Base-by-base conservation (phyloP, 805 yeast genomes). In the Sugiyamaella marilandica region DNA sequence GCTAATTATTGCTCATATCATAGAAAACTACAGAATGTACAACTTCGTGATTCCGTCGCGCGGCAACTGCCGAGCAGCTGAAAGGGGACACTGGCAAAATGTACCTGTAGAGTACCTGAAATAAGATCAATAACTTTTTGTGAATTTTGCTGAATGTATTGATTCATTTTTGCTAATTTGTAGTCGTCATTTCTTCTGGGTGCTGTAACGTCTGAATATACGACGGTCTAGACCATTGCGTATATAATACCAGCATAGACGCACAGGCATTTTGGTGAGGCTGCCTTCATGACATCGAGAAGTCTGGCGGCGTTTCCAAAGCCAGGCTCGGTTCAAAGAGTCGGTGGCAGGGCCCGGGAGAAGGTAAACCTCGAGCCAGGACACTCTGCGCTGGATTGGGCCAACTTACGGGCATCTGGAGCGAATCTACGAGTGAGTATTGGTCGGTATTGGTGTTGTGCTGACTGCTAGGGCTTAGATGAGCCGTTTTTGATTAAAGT, bases 321-420 rank as follows among this genome's bases (percentile, higher is more conserved):
- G 29, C 32, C 56, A 5, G 47, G 43, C 33, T 57, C 60, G 18
- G 49, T 47, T 13, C 59, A 56, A 45, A 45, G 55, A 13, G 52
- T 52, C 10, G 53, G 54, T 3, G 41, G 45, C 21, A n/a, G 45
- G 24, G 33, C 50, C 34, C 68, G 83, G 11, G 68, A 66, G 49
- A 87, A 88, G 60, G 91, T 87, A 2, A 74, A 69, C 0, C 72
- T 88, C 14, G 73, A 77, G 41, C 95, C 94, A 0, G 95, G 95
- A 1, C 87, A 83, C 62, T 88, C 96, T 1, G 91, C 95, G 0
- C 67, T 88, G 55, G 96, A 88, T 65, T 88, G 96, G 96, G 95
- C 91, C 11, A 68, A 74, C 8, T 65, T 80, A 26, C 82, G 80
- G 49, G 64, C 70, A 11, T 70, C 75, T 5, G 78, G 77, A 8